Conservation (phyloP, 148 eudicot species). For the Rhododendron mucronatum region DNA sequence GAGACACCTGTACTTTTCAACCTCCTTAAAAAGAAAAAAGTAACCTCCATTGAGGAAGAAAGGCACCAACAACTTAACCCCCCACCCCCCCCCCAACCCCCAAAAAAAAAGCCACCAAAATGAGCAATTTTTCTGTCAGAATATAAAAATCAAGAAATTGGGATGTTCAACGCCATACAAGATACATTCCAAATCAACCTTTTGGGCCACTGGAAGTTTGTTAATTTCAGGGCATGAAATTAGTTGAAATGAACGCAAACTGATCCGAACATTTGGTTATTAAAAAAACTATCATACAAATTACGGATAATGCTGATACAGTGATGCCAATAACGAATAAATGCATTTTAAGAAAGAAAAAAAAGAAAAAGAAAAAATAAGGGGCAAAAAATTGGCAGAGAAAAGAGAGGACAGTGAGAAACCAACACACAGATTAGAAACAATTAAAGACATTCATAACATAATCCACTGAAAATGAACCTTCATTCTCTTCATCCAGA, state of each 20-base stretch:
- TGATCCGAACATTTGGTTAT: no score
- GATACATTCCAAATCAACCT: not conserved
- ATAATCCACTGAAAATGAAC: not conserved
- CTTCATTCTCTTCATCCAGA: not conserved
- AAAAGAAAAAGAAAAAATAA: not conserved
- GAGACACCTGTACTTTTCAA: conserved; percentile 8
- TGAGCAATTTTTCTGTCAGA: not conserved
- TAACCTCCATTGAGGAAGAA: not conserved
- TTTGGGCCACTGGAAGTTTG: no score
- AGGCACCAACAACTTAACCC: not conserved
- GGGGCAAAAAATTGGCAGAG: not conserved
- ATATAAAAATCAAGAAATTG: not conserved
- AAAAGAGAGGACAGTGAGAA: not conserved
- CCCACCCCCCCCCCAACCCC: no score
- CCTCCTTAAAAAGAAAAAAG: not conserved
- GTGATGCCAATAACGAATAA: not conserved
- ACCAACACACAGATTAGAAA: not conserved
- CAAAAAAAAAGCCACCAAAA: not conserved
- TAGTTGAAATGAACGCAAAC: no score
- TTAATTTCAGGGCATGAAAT: no score
- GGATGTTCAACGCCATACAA: not conserved
- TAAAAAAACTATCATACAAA: no score
- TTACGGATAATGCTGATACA: not conserved
- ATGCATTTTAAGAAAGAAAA: not conserved
- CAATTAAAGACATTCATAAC: not conserved